phyloP scores from a whole-genome alignment of 225 moss, liverwort and hornwort species.

The Polytrichum commune region DNA sequence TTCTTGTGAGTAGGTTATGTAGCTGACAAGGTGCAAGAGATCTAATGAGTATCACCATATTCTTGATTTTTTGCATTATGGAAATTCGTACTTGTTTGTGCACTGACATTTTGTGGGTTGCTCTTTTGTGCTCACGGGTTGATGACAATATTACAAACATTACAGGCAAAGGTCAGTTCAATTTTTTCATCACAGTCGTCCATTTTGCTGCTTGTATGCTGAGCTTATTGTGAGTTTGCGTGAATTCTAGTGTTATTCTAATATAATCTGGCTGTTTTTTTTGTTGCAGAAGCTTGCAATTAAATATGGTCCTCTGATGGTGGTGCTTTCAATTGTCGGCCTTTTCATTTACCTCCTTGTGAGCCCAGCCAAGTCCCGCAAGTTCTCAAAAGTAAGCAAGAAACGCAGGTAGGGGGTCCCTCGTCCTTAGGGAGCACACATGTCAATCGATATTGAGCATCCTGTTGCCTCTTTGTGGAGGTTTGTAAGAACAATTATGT shows the following conservation, averaged over 20 bases:
- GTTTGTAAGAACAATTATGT: constrained; percentile 11
- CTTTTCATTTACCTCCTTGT: constrained; percentile 41
- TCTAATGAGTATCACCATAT: too few species aligned
- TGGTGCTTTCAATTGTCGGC: constrained; percentile 53
- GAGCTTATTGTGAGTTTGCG: too few species aligned
- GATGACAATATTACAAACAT: not conserved
- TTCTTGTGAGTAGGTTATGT: too few species aligned
- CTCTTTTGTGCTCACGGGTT: not conserved
- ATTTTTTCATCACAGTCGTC: too few species aligned
- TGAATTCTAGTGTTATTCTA: too few species aligned
- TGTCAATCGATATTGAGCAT: not conserved
- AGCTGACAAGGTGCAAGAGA: too few species aligned
- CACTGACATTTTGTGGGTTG: constrained; percentile 3
- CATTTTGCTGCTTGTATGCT: too few species aligned
- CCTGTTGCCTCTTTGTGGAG: constrained; percentile 1
- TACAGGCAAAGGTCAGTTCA: too few species aligned
- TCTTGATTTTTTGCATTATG: too few species aligned
- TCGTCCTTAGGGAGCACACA: not conserved
- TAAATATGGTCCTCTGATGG: constrained; percentile 51
- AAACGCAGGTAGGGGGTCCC: constrained; percentile 10
- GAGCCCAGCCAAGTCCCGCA: constrained; percentile 48
- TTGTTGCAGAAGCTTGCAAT: constrained; percentile 37
- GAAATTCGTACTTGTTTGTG: not conserved
- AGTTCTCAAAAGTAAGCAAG: constrained; percentile 40
- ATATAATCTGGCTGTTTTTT: not conserved